phyloP scores from a whole-genome alignment of 1,139 yeast species.

The Protomyces arabidopsidicola region DNA sequence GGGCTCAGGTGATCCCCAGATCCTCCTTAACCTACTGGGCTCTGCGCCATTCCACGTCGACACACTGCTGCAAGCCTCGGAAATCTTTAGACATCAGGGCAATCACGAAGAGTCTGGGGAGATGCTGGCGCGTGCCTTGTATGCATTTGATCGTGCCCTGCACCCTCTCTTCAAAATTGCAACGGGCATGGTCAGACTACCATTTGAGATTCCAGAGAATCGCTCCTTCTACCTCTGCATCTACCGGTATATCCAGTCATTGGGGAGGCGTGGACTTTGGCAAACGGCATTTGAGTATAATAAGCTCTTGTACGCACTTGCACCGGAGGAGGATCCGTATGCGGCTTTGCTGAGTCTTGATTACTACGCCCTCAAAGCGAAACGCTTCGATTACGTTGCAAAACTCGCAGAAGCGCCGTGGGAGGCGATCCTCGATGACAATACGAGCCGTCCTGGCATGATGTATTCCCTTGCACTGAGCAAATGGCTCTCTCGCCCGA shows the following conservation, averaged over 20 bases:
- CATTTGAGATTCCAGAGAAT: constrained; percentile 69
- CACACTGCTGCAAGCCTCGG: constrained; percentile 73
- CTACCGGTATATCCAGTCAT: constrained; percentile 63
- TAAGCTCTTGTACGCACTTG: constrained; percentile 53
- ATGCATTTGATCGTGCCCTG: constrained; percentile 68
- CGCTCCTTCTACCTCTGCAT: constrained; percentile 71
- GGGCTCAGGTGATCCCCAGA: constrained; percentile 49
- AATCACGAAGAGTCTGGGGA: constrained; percentile 52
- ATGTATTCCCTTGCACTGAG: constrained; percentile 67
- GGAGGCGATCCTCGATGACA: constrained; percentile 35
- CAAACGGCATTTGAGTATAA: constrained; percentile 72
- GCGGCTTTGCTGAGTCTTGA: constrained; percentile 82
- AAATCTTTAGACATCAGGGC: constrained; percentile 71
- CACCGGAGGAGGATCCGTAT: constrained; percentile 77
- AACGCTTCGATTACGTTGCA: constrained; percentile 58
- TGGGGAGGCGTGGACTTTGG: constrained; percentile 74
- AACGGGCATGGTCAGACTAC: constrained; percentile 61
- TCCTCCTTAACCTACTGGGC: constrained; percentile 44
- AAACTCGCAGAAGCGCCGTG: constrained; percentile 44
- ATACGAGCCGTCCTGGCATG: constrained; percentile 63
- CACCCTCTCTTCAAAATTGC: constrained; percentile 45
- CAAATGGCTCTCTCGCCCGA: constrained; percentile 39
- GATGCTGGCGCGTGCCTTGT: constrained; percentile 54
- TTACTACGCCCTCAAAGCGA: constrained; percentile 65
- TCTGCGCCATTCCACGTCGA: constrained; percentile 70